These are phyloP conservation scores for Dictyophora rubrovolvata DNA, from an alignment of 768 basidiomycete species.

Conservation along the genomic window DNA sequence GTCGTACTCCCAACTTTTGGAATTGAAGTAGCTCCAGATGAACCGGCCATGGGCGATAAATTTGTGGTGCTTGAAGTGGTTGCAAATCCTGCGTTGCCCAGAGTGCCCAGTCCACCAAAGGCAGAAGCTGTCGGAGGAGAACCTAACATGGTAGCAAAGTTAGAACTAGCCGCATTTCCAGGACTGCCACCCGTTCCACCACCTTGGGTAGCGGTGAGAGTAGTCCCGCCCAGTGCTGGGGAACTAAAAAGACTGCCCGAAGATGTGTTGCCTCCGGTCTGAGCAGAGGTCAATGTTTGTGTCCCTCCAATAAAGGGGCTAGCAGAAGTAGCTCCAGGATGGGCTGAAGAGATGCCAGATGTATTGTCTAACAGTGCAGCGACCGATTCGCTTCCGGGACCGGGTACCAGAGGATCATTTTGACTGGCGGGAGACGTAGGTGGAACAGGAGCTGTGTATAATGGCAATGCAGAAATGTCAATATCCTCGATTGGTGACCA, in stretches of 20 bases:
- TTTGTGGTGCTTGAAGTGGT: constrained; percentile 33
- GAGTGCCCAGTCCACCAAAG: constrained; percentile 42
- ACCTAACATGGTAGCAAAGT: neutral
- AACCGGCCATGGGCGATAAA: constrained; percentile 16
- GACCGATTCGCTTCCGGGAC: neutral
- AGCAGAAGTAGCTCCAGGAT: constrained; percentile 16
- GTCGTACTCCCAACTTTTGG: constrained; percentile 8
- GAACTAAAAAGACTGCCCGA: neutral
- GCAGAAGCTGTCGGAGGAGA: constrained; percentile 43
- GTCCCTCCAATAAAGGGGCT: neutral
- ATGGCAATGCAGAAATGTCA: constrained; percentile 53
- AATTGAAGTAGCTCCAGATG: constrained; percentile 19
- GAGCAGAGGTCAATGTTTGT: neutral
- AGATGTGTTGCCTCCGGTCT: no score
- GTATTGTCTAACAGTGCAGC: constrained; percentile 26
- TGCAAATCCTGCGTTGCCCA: constrained; percentile 44
- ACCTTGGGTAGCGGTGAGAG: neutral
- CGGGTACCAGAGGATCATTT: neutral
- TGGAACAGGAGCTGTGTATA: constrained; percentile 20
- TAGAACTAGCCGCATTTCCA: neutral
- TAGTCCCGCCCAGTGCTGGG: neutral
- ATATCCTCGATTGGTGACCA: constrained; percentile 73
- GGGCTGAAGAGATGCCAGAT: constrained; percentile 41
- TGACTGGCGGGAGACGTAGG: neutral
- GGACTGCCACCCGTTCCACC: neutral